These are phyloP conservation scores for Litsea cubeba DNA, from an alignment of 164 flowering plant species.

Conservation along the genomic window DNA sequence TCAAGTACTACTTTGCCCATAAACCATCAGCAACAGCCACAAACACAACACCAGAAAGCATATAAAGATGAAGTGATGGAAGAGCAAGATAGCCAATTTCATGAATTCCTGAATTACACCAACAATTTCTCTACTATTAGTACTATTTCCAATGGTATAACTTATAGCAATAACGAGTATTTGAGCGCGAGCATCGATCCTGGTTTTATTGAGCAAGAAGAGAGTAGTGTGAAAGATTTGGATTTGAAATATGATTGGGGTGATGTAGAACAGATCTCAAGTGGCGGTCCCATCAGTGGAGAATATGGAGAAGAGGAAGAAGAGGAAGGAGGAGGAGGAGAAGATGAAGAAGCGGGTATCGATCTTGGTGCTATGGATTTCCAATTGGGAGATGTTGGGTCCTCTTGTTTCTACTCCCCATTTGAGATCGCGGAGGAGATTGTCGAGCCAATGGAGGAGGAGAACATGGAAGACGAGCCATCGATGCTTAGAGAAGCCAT, in stretches of 20 bases:
- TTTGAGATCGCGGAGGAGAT: slow-evolving; percentile 40
- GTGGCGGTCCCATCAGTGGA: neutral
- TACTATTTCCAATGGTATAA: neutral
- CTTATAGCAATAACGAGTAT: neutral
- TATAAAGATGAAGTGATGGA: neutral
- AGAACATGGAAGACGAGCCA: slow-evolving; percentile 26
- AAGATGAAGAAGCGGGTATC: slow-evolving; percentile 6
- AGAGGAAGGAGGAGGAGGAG: slow-evolving; percentile 11
- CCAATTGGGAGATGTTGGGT: slow-evolving; percentile 27
- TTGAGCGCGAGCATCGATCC: slow-evolving; percentile 2
- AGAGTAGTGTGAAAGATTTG: neutral
- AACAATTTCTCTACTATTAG: neutral
- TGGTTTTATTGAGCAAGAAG: slow-evolving; percentile 1
- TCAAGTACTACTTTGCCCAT: neutral
- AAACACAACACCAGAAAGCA: neutral
- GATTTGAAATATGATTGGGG: slow-evolving; percentile 13
- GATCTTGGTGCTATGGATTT: slow-evolving; percentile 32
- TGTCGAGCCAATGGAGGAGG: slow-evolving; percentile 24
- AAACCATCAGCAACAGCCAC: slow-evolving; percentile 10
- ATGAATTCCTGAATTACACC: slow-evolving; percentile 12
- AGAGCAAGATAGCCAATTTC: slow-evolving; percentile 11
- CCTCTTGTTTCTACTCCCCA: slow-evolving; percentile 24
- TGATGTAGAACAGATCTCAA: neutral
- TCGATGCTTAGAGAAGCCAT: slow-evolving; percentile 25
- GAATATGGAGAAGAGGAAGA: neutral